Base-by-base conservation (phyloP, 768 basidiomycete genomes). In the Tylopilus balloui region DNA sequence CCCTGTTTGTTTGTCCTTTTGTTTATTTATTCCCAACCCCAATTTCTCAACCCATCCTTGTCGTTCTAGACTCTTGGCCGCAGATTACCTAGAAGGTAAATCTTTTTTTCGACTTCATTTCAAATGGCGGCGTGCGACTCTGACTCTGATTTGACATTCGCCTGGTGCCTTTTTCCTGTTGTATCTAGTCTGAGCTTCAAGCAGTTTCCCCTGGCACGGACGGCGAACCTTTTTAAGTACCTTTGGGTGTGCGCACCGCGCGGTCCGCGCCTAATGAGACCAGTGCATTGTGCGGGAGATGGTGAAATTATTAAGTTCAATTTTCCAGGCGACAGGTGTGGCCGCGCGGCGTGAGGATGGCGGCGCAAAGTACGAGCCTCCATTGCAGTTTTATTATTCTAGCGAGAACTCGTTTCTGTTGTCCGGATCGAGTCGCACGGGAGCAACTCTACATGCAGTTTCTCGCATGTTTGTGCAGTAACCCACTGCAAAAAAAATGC, bases 41-140 rank as follows among this genome's bases (percentile, higher is more conserved):
- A 48, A 35, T 44, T 54, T 39, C 23, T 17, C 37, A 34, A 24
- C 37, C 39, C 48, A 25, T 27, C 15, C 11, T 15, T 20, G 10
- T 28, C 39, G 27, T 52, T 60, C 60, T 55, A 83, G 81, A 46
- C 67, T 83, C 28, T 57, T 81, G 47, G 81, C 81, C 25, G 83
- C 83, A 38, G 83, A 84, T 57, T 84, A 84, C 62, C 76, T 80
- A 58, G 82, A 84, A 68, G 72, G 83, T 82, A 58, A 62, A 55
- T 58, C 52, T 39, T 45, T 34, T 42, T 41, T 48, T 48, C 14
- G 10, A 19, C 20, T 17, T 29, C 34, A 48, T 63, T 57, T 46
- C 48, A 61, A 61, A 63, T 52, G 27, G 31, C 20, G 23, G 23
- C 41, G n/a, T 44, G 19, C 43, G 21, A 38, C 12, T 13, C 55